Base-by-base conservation (phyloP, 768 basidiomycete genomes). In the Symmetrospora coprosmae region DNA sequence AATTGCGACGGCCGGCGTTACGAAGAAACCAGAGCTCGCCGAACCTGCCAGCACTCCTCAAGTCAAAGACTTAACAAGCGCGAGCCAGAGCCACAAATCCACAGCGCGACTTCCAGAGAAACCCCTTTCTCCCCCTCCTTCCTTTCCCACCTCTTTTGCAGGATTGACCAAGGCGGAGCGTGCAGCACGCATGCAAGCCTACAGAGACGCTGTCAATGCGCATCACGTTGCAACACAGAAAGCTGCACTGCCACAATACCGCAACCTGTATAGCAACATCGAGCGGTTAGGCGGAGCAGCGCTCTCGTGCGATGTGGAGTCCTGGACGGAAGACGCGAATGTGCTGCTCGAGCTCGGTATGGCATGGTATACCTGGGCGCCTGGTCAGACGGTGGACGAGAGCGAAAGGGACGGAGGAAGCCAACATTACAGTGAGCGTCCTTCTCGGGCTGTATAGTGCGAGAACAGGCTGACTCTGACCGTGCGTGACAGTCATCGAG, bases 321-420 rank as follows among this genome's bases (percentile, higher is more conserved):
- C 41, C 31, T 58, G 55, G 55, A 58, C 55, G 6, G 55, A 58
- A 47, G 55, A 58, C 37, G 55, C 55, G 31, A 43, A 58, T 25
- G 43, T 58, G 8, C 46, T 58, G 37, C 41, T 58, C 3, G 55
- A 58, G 41, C 40, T 58, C 25, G 55, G 55, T 14, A 58, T 58
- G 55, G 55, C 55, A 19, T 58, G 55, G 55, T 27, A 45, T 17
- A 23, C 28, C 21, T 58, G 55, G 55, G 35, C n/a, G 5, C 41
- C 55, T 4, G 7, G 19, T n/a, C n/a, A n/a, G n/a, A n/a, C n/a
- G 7, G 41, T 30, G n/a, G 25, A 50, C 8, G 49, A 35, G 23
- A 19, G 4, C 2, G 49, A 47, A 30, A 46, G 30, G 17, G 37
- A 45, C n/a, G 30, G 41, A 11, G 55, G 55, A 25, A 45, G 41